Conservation (phyloP, 768 basidiomycete species). For the Chalciporus pseudorubinellus region DNA sequence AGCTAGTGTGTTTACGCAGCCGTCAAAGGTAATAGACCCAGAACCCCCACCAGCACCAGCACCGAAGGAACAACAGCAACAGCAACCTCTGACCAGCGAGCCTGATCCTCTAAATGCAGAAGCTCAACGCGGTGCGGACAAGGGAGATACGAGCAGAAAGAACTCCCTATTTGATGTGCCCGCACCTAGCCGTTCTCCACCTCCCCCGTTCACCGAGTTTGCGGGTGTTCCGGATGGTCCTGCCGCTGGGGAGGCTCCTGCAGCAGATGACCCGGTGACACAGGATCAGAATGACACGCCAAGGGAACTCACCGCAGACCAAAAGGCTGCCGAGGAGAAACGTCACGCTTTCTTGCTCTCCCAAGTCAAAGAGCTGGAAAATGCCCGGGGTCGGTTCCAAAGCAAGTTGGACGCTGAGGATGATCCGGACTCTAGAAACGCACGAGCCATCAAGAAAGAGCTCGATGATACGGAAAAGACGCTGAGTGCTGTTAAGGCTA, state of each 20-base stretch:
- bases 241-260: constrained; percentile 6
- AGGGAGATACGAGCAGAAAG: neutral
- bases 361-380: constrained; percentile 18
- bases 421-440: neutral
- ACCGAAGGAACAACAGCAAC: neutral
- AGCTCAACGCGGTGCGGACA: neutral
- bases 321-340: constrained; percentile 21
- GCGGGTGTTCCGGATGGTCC: constrained; percentile 2
- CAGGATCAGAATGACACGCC: constrained; percentile 21
- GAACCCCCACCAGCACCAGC: neutral
- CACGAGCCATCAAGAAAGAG: constrained; percentile 13
- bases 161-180: constrained; percentile 5
- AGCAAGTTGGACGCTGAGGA: constrained; percentile 2
- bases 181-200: constrained; percentile 17
- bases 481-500: constrained; percentile 7
- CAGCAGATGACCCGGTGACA: constrained; percentile 9
- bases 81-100: neutral
- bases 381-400: neutral
- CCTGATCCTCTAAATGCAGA: constrained; percentile 2
- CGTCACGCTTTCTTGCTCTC: constrained; percentile 18
- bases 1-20: constrained; percentile 10
- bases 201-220: constrained; percentile 29
- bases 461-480: constrained; percentile 16
- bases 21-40: neutral
- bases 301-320: constrained; percentile 20